These are phyloP conservation scores for Tylopilus sp. DNA, from an alignment of 768 basidiomycete species.

Conservation along the genomic window DNA sequence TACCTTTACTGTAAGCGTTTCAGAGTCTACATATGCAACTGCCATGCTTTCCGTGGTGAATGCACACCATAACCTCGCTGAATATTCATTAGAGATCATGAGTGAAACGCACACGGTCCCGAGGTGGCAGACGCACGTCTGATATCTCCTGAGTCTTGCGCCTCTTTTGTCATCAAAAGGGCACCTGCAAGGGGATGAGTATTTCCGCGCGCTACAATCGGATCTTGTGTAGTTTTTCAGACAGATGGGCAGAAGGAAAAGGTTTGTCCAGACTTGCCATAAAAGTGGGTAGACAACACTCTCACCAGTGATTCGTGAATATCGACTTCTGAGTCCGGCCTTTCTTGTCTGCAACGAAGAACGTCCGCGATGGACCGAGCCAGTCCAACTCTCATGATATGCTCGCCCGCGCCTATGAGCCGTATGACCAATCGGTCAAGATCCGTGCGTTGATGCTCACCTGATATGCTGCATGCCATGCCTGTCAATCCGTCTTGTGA, in stretches of 20 bases:
- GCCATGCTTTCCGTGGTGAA: constrained; percentile 86
- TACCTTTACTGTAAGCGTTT: constrained; percentile 57
- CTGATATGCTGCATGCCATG: constrained; percentile 72
- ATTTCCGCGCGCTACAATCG: constrained; percentile 38
- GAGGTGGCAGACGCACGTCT: constrained; percentile 24
- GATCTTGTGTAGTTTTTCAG: constrained; percentile 27
- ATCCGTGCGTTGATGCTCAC: constrained; percentile 4
- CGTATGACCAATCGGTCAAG: neutral
- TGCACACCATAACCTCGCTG: constrained; percentile 77
- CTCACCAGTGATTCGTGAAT: constrained; percentile 51
- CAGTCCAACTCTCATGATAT: constrained; percentile 56
- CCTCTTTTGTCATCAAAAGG: constrained; percentile 54
- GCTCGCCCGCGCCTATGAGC: constrained; percentile 64
- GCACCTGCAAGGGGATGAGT: constrained; percentile 56
- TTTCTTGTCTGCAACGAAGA: constrained; percentile 24
- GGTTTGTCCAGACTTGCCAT: constrained; percentile 39
- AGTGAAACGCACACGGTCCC: neutral
- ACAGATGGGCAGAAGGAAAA: neutral
- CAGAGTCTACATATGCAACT: constrained; percentile 61
- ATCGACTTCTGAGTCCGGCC: constrained; percentile 43
- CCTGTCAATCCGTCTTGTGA: constrained; percentile 24
- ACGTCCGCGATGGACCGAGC: constrained; percentile 54
- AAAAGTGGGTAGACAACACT: constrained; percentile 47
- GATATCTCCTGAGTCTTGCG: constrained; percentile 22
- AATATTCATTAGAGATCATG: neutral